phyloP scores from a whole-genome alignment of 371 early-diverging fungal genomes.

The Mucor racemosus region DNA sequence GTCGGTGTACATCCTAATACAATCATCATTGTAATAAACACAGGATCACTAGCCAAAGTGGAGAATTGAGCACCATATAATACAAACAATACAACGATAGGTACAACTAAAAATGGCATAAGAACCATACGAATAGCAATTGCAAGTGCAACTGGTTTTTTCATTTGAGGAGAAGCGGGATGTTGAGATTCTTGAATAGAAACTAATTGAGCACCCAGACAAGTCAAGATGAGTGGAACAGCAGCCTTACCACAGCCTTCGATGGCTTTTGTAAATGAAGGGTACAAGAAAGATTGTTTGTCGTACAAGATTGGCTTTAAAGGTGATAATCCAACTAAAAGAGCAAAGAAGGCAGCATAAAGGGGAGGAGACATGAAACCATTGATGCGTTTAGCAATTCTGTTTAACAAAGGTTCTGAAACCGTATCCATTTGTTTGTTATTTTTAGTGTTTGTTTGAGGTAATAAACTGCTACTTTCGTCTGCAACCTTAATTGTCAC shows the following conservation, averaged over 20 bases:
- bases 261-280: slow-evolving; percentile 64
- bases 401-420: slow-evolving; percentile 3
- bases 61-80: slow-evolving; percentile 33
- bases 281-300: slow-evolving; percentile 55
- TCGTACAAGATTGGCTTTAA: slow-evolving; percentile 57
- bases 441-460: slow-evolving; percentile 14
- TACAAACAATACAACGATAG: slow-evolving; percentile 47
- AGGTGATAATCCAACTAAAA: slow-evolving; percentile 62
- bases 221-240: slow-evolving; percentile 72
- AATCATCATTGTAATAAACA: slow-evolving; percentile 54
- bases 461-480: slow-evolving; percentile 15
- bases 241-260: slow-evolving; percentile 70
- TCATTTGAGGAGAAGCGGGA: slow-evolving; percentile 14
- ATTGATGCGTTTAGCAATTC: slow-evolving; percentile 19
- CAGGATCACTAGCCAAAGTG: slow-evolving; percentile 50
- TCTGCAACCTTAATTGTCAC: slow-evolving; percentile 15
- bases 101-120: slow-evolving; percentile 50
- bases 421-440: neutral
- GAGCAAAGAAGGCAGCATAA: slow-evolving; percentile 61
- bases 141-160: slow-evolving; percentile 36
- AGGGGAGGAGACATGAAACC: slow-evolving; percentile 69
- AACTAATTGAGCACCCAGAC: slow-evolving; percentile 72
- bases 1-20: slow-evolving; percentile 60
- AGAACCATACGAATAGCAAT: slow-evolving; percentile 49
- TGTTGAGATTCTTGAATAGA: slow-evolving; percentile 38